These are phyloP conservation scores for Ilex asprella DNA, from an alignment of 257 asterid genomes.

Conservation along the genomic window DNA sequence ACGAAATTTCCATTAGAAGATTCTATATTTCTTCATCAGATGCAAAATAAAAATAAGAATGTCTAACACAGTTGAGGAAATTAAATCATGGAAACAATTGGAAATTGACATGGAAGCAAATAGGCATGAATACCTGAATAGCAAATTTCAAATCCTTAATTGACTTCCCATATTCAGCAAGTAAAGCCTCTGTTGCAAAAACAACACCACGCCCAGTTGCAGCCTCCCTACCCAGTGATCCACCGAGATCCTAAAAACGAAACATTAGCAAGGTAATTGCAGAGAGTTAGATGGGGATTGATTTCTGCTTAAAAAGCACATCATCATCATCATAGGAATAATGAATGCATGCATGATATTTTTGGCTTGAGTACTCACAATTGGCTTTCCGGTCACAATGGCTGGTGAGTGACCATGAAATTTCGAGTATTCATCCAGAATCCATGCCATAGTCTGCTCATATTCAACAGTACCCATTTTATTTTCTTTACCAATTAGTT, in stretches of 20 bases:
- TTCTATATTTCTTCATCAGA: background rate
- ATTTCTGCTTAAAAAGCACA: background rate
- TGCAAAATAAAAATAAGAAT: background rate
- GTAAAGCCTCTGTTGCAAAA: constrained; percentile 74
- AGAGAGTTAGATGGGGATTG: constrained; percentile 3
- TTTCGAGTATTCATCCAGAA: constrained; percentile 95
- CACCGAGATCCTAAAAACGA: constrained; percentile 70
- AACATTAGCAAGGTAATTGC: constrained; percentile 10
- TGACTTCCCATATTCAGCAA: constrained; percentile 78
- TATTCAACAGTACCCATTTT: constrained; percentile 1
- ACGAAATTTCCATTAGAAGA: background rate
- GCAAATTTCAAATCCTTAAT: constrained; percentile 64
- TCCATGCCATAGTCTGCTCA: constrained; percentile 99
- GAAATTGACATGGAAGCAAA: background rate
- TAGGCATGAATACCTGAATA: constrained; percentile 48
- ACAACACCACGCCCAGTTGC: constrained; percentile 97
- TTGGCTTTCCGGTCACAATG: constrained; percentile 91
- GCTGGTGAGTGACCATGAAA: constrained; percentile 98
- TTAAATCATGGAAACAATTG: constrained; percentile 2
- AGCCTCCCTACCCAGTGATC: constrained; percentile 88
- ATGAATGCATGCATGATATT: background rate
- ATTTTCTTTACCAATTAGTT: background rate
- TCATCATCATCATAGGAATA: background rate
- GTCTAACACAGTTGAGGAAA: constrained; percentile 6
- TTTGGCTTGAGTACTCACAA: constrained; percentile 39